Evolutionary conservation across 208 protist species (phyloP).

Genomic region (Trypanosomatidae sp.): DNA sequence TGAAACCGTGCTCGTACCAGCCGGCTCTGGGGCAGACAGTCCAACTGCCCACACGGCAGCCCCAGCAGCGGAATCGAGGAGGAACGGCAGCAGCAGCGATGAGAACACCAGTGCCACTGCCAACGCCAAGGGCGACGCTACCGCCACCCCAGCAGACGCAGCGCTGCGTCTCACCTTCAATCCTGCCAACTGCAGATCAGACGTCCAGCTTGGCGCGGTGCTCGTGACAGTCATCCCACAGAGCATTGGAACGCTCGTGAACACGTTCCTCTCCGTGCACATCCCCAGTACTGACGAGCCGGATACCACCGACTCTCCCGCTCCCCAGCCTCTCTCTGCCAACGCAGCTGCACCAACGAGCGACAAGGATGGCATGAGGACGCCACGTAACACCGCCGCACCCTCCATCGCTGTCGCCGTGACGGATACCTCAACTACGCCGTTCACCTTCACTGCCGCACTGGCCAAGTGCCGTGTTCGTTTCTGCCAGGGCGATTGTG

Average conservation of each 20-base stretch:
- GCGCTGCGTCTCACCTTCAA: slow-evolving; percentile 32
- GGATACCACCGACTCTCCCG: slow-evolving; percentile 3
- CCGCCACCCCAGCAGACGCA: background rate
- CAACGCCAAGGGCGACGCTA: background rate
- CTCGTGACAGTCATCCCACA: slow-evolving; percentile 60
- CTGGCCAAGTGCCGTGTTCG: slow-evolving; percentile 33
- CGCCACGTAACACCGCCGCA: background rate
- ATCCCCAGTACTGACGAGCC: slow-evolving; percentile 26
- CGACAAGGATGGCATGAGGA: background rate
- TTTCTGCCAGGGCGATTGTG: slow-evolving; percentile 40
- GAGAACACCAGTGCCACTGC: background rate
- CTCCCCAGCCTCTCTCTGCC: background rate
- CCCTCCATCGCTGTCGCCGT: background rate
- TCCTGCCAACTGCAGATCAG: slow-evolving; percentile 31
- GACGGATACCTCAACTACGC: background rate
- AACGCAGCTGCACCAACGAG: background rate
- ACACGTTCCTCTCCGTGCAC: slow-evolving; percentile 70
- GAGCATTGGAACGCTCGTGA: slow-evolving; percentile 65
- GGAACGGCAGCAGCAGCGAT: background rate
- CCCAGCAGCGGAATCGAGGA: background rate
- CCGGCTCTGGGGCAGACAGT: background rate
- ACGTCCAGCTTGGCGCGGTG: slow-evolving; percentile 37
- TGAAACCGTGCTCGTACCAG: background rate
- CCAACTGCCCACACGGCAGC: background rate
- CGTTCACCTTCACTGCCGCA: slow-evolving; percentile 16